Evolutionary conservation across 1,284 basidiomycete species (phyloP).

Genomic region (Athelia psychrophila): DNA sequence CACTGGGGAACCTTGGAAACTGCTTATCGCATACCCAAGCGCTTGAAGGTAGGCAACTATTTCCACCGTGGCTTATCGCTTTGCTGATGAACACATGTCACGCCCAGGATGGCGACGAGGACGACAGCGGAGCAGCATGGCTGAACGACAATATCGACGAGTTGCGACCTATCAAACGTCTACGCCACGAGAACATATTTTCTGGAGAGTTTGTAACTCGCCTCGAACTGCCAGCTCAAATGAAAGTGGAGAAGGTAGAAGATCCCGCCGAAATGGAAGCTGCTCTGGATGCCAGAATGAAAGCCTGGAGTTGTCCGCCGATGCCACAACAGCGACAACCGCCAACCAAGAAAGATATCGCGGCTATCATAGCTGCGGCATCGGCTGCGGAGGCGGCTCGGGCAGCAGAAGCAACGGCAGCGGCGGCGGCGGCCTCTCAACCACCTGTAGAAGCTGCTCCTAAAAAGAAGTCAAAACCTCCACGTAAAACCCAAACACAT

Average conservation of each 20-base stretch:
- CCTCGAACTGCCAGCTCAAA: no score
- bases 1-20: constrained; percentile 76
- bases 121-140: constrained; percentile 4
- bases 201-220: not conserved
- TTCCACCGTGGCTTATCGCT: constrained; percentile 3
- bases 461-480: constrained; percentile 33
- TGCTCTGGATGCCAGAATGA: no score
- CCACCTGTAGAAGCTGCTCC: constrained; percentile 27
- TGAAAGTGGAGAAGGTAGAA: no score
- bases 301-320: not conserved
- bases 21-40: constrained; percentile 85
- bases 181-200: constrained; percentile 18
- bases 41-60: constrained; percentile 34
- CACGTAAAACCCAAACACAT: constrained; percentile 39
- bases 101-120: constrained; percentile 20
- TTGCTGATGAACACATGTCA: constrained; percentile 10
- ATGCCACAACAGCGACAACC: not conserved
- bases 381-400: constrained; percentile 33
- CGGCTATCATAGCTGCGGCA: constrained; percentile 45
- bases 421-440: constrained; percentile 24
- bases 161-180: constrained; percentile 29
- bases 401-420: constrained; percentile 38
- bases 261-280: no score
- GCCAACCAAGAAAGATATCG: constrained; percentile 21
- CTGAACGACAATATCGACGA: not conserved